phyloP scores from a whole-genome alignment of 2,329 filamentous ascomycete genomes.

The Shiraia sp. region DNA sequence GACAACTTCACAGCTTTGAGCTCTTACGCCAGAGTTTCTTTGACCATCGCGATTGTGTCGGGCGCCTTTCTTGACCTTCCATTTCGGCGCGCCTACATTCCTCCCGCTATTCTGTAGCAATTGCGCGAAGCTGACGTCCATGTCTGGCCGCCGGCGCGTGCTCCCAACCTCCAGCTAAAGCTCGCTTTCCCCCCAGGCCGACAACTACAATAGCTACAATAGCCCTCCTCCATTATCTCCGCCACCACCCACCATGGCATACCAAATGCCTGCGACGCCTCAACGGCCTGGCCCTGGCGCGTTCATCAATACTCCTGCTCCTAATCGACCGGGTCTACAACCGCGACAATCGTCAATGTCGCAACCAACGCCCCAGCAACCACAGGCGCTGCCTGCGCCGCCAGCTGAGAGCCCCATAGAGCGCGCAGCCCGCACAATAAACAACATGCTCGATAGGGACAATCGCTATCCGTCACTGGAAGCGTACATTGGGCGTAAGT shows the following conservation, averaged over 20 bases:
- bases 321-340: slow-evolving; percentile 35
- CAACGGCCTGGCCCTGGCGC: slow-evolving; percentile 74
- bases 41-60: slow-evolving; percentile 34
- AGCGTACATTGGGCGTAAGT: slow-evolving; percentile 82
- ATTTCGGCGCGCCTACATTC: slow-evolving; percentile 19
- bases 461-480: slow-evolving; percentile 86
- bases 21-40: slow-evolving; percentile 8
- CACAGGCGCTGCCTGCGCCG: slow-evolving; percentile 27
- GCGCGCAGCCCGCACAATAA: slow-evolving; percentile 82
- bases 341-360: slow-evolving; percentile 27
- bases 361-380: slow-evolving; percentile 26
- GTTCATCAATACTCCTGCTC: slow-evolving; percentile 74
- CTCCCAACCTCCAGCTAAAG: slow-evolving; percentile 31
- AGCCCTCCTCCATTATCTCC: slow-evolving; percentile 8
- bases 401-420: slow-evolving; percentile 64
- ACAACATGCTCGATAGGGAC: slow-evolving; percentile 75
- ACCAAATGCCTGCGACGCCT: slow-evolving; percentile 55
- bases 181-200: slow-evolving; percentile 22
- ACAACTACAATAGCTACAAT: slow-evolving; percentile 15
- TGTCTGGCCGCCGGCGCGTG: slow-evolving; percentile 33
- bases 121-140: slow-evolving; percentile 33
- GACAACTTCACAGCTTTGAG: slow-evolving; percentile 24
- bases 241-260: slow-evolving; percentile 28
- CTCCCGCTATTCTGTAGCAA: slow-evolving; percentile 8
- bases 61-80: slow-evolving; percentile 16